Conservation (phyloP, 179 eudicot genomes). For the Beta macrorhiza region DNA sequence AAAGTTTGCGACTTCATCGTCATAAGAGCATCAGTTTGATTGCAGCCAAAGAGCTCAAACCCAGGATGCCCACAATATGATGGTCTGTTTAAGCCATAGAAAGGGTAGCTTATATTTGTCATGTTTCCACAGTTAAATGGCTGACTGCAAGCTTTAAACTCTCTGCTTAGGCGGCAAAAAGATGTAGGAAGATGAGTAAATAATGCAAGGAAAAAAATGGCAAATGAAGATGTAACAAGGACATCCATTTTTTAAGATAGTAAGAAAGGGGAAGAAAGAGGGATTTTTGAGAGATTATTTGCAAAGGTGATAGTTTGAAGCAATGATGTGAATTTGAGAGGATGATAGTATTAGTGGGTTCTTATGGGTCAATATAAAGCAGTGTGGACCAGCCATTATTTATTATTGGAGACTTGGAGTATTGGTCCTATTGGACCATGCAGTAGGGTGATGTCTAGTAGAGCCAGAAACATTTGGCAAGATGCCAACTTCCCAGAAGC, state of each 20-base stretch:
- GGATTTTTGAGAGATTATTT: neutral
- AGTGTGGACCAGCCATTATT: neutral
- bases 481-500: neutral
- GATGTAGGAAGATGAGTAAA: conserved; percentile 21
- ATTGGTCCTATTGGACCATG: too few relatives aligned
- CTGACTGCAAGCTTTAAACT: conserved; percentile 23
- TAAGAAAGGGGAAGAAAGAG: neutral
- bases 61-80: conserved; percentile 53
- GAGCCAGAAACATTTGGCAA: neutral
- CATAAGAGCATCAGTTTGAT: conserved; percentile 16
- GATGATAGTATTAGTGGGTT: neutral
- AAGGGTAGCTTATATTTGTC: conserved; percentile 43
- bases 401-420: neutral
- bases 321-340: neutral
- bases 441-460: neutral
- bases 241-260: neutral
- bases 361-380: neutral
- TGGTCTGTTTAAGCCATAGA: conserved; percentile 29
- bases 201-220: conserved; percentile 10
- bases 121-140: conserved; percentile 34
- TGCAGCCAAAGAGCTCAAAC: conserved; percentile 30
- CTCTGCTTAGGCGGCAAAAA: conserved; percentile 15
- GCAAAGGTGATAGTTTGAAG: neutral
- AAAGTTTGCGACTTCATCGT: conserved; percentile 23
- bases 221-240: conserved; percentile 4